phyloP scores from a whole-genome alignment of 108 stramenopile species.

The Discostella stelligeroides region DNA sequence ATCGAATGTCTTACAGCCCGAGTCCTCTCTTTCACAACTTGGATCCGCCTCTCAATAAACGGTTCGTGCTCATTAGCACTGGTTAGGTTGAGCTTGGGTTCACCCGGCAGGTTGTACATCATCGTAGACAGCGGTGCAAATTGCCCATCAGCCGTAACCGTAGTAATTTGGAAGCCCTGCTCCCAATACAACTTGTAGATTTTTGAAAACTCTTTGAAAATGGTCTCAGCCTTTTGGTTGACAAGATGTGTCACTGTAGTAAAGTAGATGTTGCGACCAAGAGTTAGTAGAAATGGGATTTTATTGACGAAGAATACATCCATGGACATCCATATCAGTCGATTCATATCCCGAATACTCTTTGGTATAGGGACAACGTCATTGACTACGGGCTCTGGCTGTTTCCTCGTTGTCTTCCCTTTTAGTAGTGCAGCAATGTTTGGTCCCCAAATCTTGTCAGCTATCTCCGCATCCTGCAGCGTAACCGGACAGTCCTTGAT shows the following conservation, averaged over 20 bases:
- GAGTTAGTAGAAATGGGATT: neutral
- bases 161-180: constrained; percentile 2
- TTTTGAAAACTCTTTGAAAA: constrained; percentile 1
- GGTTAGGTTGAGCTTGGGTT: neutral
- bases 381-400: neutral
- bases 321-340: neutral
- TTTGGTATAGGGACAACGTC: constrained; percentile 3
- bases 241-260: constrained; percentile 10
- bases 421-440: constrained; percentile 3
- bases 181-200: neutral
- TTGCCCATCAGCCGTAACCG: neutral
- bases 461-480: too few relatives aligned
- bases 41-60: constrained; percentile 4
- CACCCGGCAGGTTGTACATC: neutral
- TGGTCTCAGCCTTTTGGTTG: neutral
- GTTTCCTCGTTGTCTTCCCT: constrained; percentile 6
- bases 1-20: constrained; percentile 10
- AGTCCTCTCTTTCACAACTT: too few relatives aligned
- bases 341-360: neutral
- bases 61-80: too few relatives aligned
- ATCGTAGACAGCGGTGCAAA: neutral
- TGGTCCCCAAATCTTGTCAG: too few relatives aligned
- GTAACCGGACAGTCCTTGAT: too few relatives aligned
- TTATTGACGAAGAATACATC: too few relatives aligned
- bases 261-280: neutral